Evolutionary conservation across 257 asterid species (phyloP).

Genomic region (Jaltomata sinuosa): DNA sequence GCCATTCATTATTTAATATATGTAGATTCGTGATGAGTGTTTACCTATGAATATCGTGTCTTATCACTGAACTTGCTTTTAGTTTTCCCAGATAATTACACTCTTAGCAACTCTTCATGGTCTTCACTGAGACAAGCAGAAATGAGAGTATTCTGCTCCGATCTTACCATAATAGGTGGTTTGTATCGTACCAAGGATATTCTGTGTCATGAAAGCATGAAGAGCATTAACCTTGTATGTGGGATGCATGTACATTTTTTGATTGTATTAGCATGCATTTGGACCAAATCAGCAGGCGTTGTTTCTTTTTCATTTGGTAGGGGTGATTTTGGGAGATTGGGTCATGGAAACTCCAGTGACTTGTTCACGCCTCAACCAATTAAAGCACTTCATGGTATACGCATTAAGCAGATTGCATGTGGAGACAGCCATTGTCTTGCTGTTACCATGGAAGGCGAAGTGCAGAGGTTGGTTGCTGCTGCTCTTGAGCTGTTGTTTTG

Average conservation of each 20-base stretch:
- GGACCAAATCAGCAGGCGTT: background rate
- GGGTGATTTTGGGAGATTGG: slow-evolving; percentile 99
- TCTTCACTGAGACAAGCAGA: background rate
- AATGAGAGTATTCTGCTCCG: background rate
- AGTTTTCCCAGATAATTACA: background rate
- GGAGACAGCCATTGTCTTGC: slow-evolving; percentile 99
- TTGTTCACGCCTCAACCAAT: slow-evolving; percentile 90
- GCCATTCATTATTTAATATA: background rate
- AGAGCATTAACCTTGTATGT: background rate
- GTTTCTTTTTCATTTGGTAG: slow-evolving; percentile 25
- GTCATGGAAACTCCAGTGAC: slow-evolving; percentile 96
- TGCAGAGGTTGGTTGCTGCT: slow-evolving; percentile 54
- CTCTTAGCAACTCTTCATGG: background rate
- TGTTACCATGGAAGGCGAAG: slow-evolving; percentile 96
- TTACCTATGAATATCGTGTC: background rate
- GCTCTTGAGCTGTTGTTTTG: background rate
- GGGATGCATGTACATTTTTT: background rate
- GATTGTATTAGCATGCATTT: background rate
- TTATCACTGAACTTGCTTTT: background rate
- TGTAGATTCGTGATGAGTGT: background rate
- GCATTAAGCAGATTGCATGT: slow-evolving; percentile 88
- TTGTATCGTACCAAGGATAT: background rate
- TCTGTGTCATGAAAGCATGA: background rate
- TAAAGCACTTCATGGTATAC: slow-evolving; percentile 71
- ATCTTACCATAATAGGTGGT: background rate